phyloP scores from a whole-genome alignment of 148 eudicot genomes.

The Dysphania ambrosioides region DNA sequence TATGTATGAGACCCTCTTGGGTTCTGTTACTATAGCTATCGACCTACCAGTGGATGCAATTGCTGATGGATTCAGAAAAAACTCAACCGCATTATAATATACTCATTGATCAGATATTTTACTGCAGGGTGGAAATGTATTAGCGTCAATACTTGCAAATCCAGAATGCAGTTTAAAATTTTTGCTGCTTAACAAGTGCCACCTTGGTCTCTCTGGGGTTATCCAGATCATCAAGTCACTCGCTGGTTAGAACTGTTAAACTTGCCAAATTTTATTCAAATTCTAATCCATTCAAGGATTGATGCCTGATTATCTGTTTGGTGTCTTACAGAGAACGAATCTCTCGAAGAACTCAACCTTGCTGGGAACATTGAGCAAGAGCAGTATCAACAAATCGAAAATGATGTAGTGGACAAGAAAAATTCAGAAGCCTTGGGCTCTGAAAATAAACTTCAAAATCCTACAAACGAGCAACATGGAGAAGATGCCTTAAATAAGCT shows the following conservation, averaged over 20 bases:
- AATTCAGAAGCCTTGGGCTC: slow-evolving; percentile 14
- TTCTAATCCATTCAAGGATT: neutral
- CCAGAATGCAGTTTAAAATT: slow-evolving; percentile 59
- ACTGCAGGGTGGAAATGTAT: slow-evolving; percentile 61
- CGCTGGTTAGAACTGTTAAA: slow-evolving; percentile 30
- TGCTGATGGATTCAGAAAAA: neutral
- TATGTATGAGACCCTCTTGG: neutral
- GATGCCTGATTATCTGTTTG: slow-evolving; percentile 16
- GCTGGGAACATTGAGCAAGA: slow-evolving; percentile 47
- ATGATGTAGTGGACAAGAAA: slow-evolving; percentile 5
- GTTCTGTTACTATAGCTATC: no score
- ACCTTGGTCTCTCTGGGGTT: slow-evolving; percentile 60
- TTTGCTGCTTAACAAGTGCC: slow-evolving; percentile 60
- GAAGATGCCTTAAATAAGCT: slow-evolving; percentile 35
- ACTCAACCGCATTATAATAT: neutral
- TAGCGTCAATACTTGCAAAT: slow-evolving; percentile 51
- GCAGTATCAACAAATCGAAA: slow-evolving; percentile 21
- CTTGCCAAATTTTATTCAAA: neutral
- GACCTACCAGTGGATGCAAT: neutral
- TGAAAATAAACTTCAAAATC: slow-evolving; percentile 11
- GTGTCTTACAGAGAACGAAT: slow-evolving; percentile 34
- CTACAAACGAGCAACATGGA: slow-evolving; percentile 25
- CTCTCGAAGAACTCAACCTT: slow-evolving; percentile 79
- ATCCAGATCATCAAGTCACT: slow-evolving; percentile 54
- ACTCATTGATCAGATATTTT: slow-evolving; percentile 17